Base-by-base conservation (phyloP, 495 filamentous ascomycete species). In the Neurospora sp. region DNA sequence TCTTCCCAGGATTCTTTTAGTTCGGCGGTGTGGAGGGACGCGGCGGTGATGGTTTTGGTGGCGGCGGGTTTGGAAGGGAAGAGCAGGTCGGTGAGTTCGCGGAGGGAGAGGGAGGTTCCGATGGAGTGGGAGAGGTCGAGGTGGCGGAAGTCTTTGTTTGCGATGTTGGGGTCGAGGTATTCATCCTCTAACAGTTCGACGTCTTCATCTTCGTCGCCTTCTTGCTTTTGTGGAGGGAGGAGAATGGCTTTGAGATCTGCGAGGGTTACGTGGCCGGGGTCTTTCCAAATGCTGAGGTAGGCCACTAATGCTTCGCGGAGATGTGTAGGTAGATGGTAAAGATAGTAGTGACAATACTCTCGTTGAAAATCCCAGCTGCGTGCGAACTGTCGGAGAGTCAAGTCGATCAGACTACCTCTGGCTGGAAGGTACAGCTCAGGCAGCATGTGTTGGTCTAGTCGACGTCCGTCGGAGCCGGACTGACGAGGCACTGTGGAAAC, bases 301-400 rank as follows among this genome's bases (percentile, higher is more conserved):
- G 86, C 86, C 9, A 96, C 76, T 40, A 97, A 75, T 0, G 87
- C 77, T 37, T 83, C 77, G 70, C 93, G 90, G 4, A 94, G 74
- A 45, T 86, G 86, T 4, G 80, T 83, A 1, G 92, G 90, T 6
- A 95, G 75, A 14, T 87, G 82, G 3, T 88, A 86, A 4, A 96
- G 81, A 74, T 91, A 89, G 69, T 90, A 82, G 44, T 86, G 89
- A 75, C 93, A 89, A 75, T 91, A 93, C 22, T 86, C 82, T 17
- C 87, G 70, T 76, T 94, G 88, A 76, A 87, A 90, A 3, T 86
- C 82, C 92, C 92, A 97, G 70, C 92, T 86, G n/a, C 77, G 74
- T 2, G 88, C 91, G 77, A 96, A 87, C 8, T 78, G 79, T 73
- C 87, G 87, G 35, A 96, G 79, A 22, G 86, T 74, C 6, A 81